A percentile compares a stretch with the other conserved stretches of the same genome.
These are phyloP conservation scores for Misopates orontium DNA, from an alignment of 257 asterid genomes.

Conservation along the genomic window DNA sequence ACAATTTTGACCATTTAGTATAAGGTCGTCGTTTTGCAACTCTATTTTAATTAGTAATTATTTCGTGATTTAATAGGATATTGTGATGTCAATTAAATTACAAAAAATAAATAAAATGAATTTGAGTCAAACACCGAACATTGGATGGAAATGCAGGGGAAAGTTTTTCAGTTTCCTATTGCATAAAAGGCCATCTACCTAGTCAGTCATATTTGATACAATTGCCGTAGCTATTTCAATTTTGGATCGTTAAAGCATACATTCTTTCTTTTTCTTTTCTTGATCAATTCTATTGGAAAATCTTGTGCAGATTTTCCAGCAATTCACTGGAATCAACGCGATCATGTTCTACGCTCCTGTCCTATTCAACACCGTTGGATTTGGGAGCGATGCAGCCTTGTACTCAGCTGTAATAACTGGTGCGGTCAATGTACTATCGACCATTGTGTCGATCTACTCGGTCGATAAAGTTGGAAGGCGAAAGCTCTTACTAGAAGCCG, in stretches of 20 bases:
- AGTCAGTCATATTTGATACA: too few relatives aligned
- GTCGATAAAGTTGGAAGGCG: slow-evolving; percentile 81
- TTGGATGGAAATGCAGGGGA: too few relatives aligned
- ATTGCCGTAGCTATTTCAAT: too few relatives aligned
- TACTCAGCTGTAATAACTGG: slow-evolving; percentile 86
- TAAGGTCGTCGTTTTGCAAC: too few relatives aligned
- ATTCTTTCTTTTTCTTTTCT: neutral
- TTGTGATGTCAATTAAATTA: too few relatives aligned
- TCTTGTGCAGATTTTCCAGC: slow-evolving; percentile 68
- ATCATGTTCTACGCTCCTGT: slow-evolving; percentile 95
- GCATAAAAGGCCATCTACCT: too few relatives aligned
- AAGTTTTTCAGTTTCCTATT: too few relatives aligned
- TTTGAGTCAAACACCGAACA: too few relatives aligned
- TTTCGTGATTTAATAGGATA: neutral
- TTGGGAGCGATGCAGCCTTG: slow-evolving; percentile 64
- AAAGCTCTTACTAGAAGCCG: slow-evolving; percentile 68
- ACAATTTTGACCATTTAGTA: neutral
- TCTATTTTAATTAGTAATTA: too few relatives aligned
- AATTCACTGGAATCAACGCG: slow-evolving; percentile 84
- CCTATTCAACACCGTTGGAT: slow-evolving; percentile 71
- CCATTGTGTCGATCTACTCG: slow-evolving; percentile 74
- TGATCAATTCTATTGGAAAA: neutral
- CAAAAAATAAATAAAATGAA: too few relatives aligned
- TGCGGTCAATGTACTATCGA: slow-evolving; percentile 76
- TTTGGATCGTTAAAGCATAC: too few relatives aligned